Base-by-base conservation (phyloP, 345 rosid species). In the Lepidium sativum region DNA sequence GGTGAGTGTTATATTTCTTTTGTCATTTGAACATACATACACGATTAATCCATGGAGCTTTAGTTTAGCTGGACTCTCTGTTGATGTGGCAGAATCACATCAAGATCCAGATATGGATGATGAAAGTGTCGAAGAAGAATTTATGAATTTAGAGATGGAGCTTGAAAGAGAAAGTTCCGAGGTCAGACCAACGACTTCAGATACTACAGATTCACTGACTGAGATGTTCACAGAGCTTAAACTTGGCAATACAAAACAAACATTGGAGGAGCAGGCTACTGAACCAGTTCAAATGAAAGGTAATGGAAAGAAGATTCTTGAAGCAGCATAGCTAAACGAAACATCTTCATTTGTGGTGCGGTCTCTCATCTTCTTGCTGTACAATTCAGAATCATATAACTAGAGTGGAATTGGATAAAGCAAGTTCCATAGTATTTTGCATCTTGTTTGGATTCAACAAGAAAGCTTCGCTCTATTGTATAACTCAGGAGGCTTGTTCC, bases 71-170 rank as follows among this genome's bases (percentile, higher is more conserved):
- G 49, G 31, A 43, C 32, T 63, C 49, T 15, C 51, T 63, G 42
- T 71, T 57, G 50, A 29, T 58, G 63, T 61, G 52, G 67, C 81
- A 89, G 89, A 82, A 65, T 73, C 84, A 15, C 68, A 68, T 74
- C 81, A 82, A 10, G 74, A 67, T 69, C 9, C 60, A 16, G 84
- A 67, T 51, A 42, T 79, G 29, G 96, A 87, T 41, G 98, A 87
- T 47, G 94, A 87, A 71, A 83, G 83, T 50, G 54, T 87, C 0
- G 89, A 82, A 72, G 91, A 85, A 58, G 97, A 92, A 74, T 84
- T 92, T 64, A 72, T 54, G 72, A 82, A 82, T 67, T 35, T 87
- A 59, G 91, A 89, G 76, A 56, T 80, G 70, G 91, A 85, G 77
- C 56, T 87, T 49, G 83, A 70, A 69, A 75, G 70, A 29, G 86